These are phyloP conservation scores for Bifiguratus adelaidae DNA, from an alignment of 192 early-diverging fungal species.

Conservation along the genomic window DNA sequence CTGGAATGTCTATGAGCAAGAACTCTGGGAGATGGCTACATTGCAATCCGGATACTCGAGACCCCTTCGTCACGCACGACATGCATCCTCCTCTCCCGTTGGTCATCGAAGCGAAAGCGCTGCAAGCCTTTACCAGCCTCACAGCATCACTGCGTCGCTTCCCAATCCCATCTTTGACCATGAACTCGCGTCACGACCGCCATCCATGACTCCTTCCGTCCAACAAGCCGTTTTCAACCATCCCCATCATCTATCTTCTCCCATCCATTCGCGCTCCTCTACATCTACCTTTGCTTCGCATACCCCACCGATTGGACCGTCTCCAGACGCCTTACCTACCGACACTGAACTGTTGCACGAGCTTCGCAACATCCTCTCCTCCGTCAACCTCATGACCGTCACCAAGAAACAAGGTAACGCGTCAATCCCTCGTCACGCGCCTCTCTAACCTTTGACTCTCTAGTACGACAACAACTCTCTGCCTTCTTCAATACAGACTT, in stretches of 20 bases:
- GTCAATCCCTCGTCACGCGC: background rate
- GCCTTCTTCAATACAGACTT: slow-evolving; percentile 74
- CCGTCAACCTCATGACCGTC: slow-evolving; percentile 93
- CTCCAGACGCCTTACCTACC: slow-evolving; percentile 29
- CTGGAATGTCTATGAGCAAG: slow-evolving; percentile 83
- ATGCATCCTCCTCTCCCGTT: slow-evolving; percentile 2
- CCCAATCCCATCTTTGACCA: no score
- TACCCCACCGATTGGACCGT: slow-evolving; percentile 1
- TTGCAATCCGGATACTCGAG: slow-evolving; percentile 23
- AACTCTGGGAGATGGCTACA: slow-evolving; percentile 52
- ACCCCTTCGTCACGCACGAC: slow-evolving; percentile 5
- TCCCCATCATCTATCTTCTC: no score
- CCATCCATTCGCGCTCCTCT: background rate
- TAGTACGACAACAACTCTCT: slow-evolving; percentile 85
- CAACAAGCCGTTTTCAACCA: no score
- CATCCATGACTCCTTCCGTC: no score
- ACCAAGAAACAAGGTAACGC: slow-evolving; percentile 94
- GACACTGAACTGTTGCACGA: slow-evolving; percentile 59
- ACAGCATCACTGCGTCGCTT: background rate
- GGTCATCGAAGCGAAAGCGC: slow-evolving; percentile 1
- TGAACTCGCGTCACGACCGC: no score
- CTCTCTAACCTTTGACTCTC: background rate
- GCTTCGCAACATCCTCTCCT: slow-evolving; percentile 70
- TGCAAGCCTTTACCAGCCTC: slow-evolving; percentile 5
- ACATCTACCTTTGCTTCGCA: background rate